Percentiles rank a stretch among this genome's conserved stretches.
Conservation (phyloP, 169 alveolate genomes). For the Eimeria maxima region DNA sequence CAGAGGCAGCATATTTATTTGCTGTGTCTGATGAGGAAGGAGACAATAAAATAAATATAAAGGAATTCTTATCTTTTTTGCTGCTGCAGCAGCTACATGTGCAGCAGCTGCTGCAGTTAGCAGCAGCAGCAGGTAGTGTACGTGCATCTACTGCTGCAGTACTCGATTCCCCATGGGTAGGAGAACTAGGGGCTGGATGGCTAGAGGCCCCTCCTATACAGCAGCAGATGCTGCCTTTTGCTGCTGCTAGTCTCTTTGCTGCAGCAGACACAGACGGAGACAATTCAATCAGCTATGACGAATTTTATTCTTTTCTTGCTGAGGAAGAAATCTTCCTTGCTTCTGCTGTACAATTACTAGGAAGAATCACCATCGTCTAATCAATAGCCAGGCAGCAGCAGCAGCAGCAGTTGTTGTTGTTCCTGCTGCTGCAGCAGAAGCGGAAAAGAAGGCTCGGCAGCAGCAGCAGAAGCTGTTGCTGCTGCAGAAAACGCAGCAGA, state of each 20-base stretch:
- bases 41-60: not conserved
- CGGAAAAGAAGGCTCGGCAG: too few species aligned
- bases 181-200: slow-evolving; percentile 16
- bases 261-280: slow-evolving; percentile 28
- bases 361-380: not conserved
- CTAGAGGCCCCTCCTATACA: slow-evolving; percentile 32
- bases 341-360: not conserved
- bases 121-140: not conserved
- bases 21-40: slow-evolving; percentile 33
- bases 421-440: too few species aligned
- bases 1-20: not conserved
- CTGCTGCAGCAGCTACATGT: slow-evolving; percentile 73
- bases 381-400: not conserved
- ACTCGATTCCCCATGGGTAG: slow-evolving; percentile 33
- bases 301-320: not conserved
- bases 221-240: slow-evolving; percentile 50
- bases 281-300: slow-evolving; percentile 5
- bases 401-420: too few species aligned
- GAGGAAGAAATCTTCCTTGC: not conserved
- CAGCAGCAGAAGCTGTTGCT: too few species aligned
- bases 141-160: not conserved
- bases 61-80: slow-evolving; percentile 14
- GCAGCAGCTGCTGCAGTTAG: slow-evolving; percentile 24
- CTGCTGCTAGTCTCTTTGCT: not conserved
- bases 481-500: too few species aligned